Evolutionary conservation across 371 early-diverging fungal genomes (phyloP).

Genomic region (Mortierella sp.): DNA sequence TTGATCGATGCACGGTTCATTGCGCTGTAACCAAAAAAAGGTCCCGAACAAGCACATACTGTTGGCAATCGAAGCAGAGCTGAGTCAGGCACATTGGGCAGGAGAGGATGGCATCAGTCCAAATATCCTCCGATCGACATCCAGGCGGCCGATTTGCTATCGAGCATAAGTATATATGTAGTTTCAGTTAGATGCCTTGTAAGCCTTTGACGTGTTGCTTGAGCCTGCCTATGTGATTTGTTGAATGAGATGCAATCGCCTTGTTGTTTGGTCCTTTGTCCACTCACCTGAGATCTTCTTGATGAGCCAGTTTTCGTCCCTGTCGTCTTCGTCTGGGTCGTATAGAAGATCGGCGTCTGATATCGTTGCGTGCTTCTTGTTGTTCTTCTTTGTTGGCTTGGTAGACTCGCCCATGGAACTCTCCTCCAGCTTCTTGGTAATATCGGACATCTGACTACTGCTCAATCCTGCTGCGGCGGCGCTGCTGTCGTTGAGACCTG

Average conservation of each 20-base stretch:
- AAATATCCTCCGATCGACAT: conserved; percentile 52
- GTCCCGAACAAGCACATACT: conserved; percentile 53
- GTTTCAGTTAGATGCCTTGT: conserved; percentile 2
- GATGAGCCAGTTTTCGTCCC: conserved; percentile 71
- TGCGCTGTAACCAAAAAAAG: background rate
- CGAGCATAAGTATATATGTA: background rate
- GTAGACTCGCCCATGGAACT: conserved; percentile 12
- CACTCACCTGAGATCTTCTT: conserved; percentile 64
- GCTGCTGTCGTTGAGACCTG: background rate
- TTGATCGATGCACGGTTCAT: background rate
- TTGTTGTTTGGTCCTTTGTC: background rate
- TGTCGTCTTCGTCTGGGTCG: conserved; percentile 70
- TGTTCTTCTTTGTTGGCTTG: conserved; percentile 35
- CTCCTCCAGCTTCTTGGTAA: conserved; percentile 19
- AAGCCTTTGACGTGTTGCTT: background rate
- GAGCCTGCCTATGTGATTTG: background rate
- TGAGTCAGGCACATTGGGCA: conserved; percentile 79
- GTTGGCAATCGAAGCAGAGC: conserved; percentile 77
- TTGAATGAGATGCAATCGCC: background rate
- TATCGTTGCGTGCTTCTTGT: conserved; percentile 37
- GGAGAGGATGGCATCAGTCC: conserved; percentile 75
- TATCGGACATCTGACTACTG: conserved; percentile 17
- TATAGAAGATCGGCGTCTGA: conserved; percentile 70
- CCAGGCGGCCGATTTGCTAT: conserved; percentile 46
- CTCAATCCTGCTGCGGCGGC: conserved; percentile 16